Evolutionary conservation across 2,329 filamentous ascomycete species (phyloP).

Genomic region (Exserohilum rostratum): DNA sequence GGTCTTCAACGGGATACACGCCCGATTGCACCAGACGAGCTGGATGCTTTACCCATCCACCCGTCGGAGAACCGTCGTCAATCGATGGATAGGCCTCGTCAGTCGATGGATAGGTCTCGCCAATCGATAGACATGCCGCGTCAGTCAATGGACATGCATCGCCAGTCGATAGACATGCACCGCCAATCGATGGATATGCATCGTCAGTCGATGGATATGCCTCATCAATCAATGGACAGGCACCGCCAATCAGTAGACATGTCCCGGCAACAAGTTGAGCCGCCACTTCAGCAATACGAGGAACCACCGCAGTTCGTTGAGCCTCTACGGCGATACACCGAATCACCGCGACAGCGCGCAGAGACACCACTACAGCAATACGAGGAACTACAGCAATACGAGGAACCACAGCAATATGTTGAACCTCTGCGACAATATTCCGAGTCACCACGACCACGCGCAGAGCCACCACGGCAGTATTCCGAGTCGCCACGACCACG

Average conservation of each 20-base stretch:
- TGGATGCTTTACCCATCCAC: slow-evolving; percentile 26
- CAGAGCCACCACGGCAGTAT: neutral
- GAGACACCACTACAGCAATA: neutral
- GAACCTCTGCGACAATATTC: neutral
- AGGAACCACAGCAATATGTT: neutral
- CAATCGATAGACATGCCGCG: slow-evolving; percentile 8
- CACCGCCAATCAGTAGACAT: slow-evolving; percentile 2
- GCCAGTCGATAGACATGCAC: slow-evolving; percentile 14
- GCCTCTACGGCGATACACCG: neutral
- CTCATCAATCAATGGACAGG: slow-evolving; percentile 5
- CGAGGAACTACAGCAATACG: neutral
- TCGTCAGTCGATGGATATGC: slow-evolving; percentile 6
- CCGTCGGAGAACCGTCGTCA: slow-evolving; percentile 19
- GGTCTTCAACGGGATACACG: slow-evolving; percentile 56
- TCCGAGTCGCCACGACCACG: neutral
- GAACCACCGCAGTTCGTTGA: neutral
- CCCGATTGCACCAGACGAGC: slow-evolving; percentile 35
- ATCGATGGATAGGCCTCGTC: slow-evolving; percentile 9
- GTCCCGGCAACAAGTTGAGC: neutral
- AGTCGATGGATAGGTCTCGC: neutral
- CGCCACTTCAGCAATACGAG: too few species aligned
- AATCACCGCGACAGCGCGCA: neutral
- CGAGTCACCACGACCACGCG: neutral
- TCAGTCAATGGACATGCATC: slow-evolving; percentile 17
- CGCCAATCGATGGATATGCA: neutral